phyloP scores from a whole-genome alignment of 116 monocot species.

The Papilionanthe hybrid region DNA sequence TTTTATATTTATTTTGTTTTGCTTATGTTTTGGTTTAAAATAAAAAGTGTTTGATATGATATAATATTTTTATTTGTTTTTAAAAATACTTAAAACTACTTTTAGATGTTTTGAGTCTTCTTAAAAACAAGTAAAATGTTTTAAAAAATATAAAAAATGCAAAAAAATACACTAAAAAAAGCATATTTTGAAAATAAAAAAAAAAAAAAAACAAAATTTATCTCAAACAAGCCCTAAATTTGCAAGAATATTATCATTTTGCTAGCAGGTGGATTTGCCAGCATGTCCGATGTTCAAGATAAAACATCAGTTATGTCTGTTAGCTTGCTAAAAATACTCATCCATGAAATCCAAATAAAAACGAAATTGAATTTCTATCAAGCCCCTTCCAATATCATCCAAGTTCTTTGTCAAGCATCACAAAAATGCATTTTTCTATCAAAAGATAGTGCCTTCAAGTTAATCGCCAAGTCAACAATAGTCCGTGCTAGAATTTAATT shows the following conservation, averaged over 20 bases:
- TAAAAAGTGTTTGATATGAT: too few species aligned
- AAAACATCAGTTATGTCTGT: not conserved
- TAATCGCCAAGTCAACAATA: not conserved
- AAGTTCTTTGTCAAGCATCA: not conserved
- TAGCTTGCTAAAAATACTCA: not conserved
- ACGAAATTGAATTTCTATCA: not conserved
- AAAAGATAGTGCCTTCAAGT: not conserved
- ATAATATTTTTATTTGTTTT: too few species aligned
- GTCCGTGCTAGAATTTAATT: not conserved
- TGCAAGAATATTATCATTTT: not conserved
- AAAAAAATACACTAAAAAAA: too few species aligned
- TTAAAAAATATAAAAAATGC: too few species aligned
- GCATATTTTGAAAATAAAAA: too few species aligned
- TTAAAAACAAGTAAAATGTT: too few species aligned
- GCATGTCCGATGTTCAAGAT: not conserved
- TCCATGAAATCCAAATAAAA: not conserved
- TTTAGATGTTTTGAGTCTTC: too few species aligned
- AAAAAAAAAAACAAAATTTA: too few species aligned
- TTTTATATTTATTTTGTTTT: too few species aligned
- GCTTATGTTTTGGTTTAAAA: too few species aligned
- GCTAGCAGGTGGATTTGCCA: not conserved
- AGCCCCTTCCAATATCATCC: not conserved
- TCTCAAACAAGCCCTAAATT: not conserved
- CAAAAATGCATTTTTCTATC: not conserved
- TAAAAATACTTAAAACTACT: too few species aligned